phyloP scores from a whole-genome alignment of 306 rosid genomes.

The Dalbergia cultrata region DNA sequence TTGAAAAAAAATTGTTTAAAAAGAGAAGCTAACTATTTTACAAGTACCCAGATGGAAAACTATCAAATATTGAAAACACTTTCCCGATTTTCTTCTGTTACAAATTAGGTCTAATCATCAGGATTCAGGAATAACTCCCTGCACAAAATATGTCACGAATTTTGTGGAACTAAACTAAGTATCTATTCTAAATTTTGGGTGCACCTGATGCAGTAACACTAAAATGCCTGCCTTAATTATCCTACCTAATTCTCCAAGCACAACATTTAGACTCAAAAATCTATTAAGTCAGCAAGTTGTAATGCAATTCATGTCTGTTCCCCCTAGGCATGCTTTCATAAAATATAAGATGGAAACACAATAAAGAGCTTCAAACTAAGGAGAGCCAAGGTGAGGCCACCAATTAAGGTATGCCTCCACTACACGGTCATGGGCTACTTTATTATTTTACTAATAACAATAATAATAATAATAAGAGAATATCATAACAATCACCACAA shows the following conservation, averaged over 20 bases:
- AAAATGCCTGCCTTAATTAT: not conserved
- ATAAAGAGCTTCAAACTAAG: constrained; percentile 26
- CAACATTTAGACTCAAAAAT: constrained; percentile 16
- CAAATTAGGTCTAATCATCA: constrained; percentile 3
- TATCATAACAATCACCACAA: constrained; percentile 30
- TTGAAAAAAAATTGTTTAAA: not conserved
- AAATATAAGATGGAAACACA: constrained; percentile 12
- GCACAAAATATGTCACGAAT: constrained; percentile 7
- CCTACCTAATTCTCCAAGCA: constrained; percentile 30
- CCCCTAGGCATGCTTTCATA: constrained; percentile 10
- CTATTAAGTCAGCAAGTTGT: constrained; percentile 10
- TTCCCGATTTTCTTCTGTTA: not conserved
- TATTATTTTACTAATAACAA: constrained; percentile 34
- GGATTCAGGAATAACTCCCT: constrained; percentile 13
- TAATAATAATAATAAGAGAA: not conserved
- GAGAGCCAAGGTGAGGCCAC: constrained; percentile 7
- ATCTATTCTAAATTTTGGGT: constrained; percentile 25
- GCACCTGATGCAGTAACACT: constrained; percentile 31
- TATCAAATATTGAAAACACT: constrained; percentile 17
- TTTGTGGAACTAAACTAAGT: not conserved
- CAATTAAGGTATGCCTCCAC: constrained; percentile 14
- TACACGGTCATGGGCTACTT: not conserved
- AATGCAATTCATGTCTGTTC: constrained; percentile 2
- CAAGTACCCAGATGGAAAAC: not conserved
- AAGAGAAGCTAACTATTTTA: not conserved